phyloP scores from a whole-genome alignment of 2,329 filamentous ascomycete genomes.

The Dothistroma septosporum region DNA sequence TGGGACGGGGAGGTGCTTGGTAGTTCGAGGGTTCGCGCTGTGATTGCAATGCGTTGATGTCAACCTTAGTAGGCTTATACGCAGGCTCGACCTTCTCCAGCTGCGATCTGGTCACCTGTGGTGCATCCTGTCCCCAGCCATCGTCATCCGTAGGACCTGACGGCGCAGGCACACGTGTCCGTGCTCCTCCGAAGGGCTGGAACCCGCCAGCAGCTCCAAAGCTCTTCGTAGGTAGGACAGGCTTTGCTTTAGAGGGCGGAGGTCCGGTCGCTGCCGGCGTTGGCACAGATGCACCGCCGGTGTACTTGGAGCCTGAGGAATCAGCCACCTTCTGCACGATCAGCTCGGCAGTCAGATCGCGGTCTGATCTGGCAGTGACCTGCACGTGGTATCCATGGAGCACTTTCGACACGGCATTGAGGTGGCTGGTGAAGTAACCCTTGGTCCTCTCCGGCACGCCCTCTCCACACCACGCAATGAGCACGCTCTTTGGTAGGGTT shows the following conservation, averaged over 20 bases:
- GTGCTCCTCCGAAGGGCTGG: slow-evolving; percentile 62
- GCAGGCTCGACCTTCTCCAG: slow-evolving; percentile 88
- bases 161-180: slow-evolving; percentile 52
- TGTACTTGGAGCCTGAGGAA: slow-evolving; percentile 92
- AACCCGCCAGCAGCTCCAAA: slow-evolving; percentile 52
- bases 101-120: slow-evolving; percentile 79
- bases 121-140: slow-evolving; percentile 92
- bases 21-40: slow-evolving; percentile 65
- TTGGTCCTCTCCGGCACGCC: slow-evolving; percentile 98
- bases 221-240: slow-evolving; percentile 75
- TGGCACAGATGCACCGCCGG: slow-evolving; percentile 54
- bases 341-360: slow-evolving; percentile 77
- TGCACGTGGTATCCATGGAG: slow-evolving; percentile 97
- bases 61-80: slow-evolving; percentile 93
- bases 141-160: slow-evolving; percentile 68
- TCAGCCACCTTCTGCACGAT: slow-evolving; percentile 94
- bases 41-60: slow-evolving; percentile 78
- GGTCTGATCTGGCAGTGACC: slow-evolving; percentile 88
- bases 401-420: slow-evolving; percentile 82
- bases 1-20: slow-evolving; percentile 46
- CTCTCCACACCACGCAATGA: slow-evolving; percentile 96
- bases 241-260: slow-evolving; percentile 75
- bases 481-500: slow-evolving; percentile 79
- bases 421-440: slow-evolving; percentile 95
- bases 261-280: slow-evolving; percentile 48